These are phyloP conservation scores for Flaveria ramosissima DNA, from an alignment of 129 eudicot genomes.

Conservation along the genomic window DNA sequence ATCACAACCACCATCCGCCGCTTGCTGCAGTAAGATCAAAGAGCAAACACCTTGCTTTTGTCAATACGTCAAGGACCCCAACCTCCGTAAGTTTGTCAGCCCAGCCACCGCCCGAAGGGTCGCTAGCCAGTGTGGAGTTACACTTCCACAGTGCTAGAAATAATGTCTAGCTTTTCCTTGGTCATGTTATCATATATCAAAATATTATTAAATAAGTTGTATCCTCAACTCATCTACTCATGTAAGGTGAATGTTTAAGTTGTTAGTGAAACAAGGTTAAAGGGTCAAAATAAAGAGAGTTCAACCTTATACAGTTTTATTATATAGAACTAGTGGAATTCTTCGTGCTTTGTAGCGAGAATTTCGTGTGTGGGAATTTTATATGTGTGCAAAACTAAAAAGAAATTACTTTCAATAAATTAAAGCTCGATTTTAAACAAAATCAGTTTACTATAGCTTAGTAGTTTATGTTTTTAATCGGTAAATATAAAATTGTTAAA, in stretches of 20 bases:
- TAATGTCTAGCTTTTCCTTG: not conserved
- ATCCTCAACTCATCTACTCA: not conserved
- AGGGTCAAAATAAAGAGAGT: too few species aligned
- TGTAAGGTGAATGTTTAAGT: not conserved
- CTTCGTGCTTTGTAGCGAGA: too few species aligned
- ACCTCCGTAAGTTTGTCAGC: conserved; percentile 24
- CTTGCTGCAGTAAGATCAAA: conserved; percentile 30
- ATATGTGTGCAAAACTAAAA: too few species aligned
- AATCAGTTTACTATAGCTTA: too few species aligned
- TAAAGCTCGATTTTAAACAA: too few species aligned
- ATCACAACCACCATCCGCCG: conserved; percentile 13
- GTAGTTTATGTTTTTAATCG: too few species aligned
- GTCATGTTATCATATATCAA: not conserved
- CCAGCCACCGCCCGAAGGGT: conserved; percentile 30
- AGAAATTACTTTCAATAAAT: too few species aligned
- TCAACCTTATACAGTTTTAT: not conserved
- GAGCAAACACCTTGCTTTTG: conserved; percentile 37
- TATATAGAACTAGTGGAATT: too few species aligned
- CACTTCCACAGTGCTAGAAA: conserved; percentile 32
- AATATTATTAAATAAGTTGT: not conserved
- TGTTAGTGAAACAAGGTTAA: not conserved
- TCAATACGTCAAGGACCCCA: conserved; percentile 32
- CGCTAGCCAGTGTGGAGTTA: conserved; percentile 36
- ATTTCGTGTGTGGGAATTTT: too few species aligned
- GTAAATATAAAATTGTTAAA: too few species aligned